Evolutionary conservation across 805 yeast species (phyloP).

Genomic region (Schwanniomyces pseudopolymorphus): DNA sequence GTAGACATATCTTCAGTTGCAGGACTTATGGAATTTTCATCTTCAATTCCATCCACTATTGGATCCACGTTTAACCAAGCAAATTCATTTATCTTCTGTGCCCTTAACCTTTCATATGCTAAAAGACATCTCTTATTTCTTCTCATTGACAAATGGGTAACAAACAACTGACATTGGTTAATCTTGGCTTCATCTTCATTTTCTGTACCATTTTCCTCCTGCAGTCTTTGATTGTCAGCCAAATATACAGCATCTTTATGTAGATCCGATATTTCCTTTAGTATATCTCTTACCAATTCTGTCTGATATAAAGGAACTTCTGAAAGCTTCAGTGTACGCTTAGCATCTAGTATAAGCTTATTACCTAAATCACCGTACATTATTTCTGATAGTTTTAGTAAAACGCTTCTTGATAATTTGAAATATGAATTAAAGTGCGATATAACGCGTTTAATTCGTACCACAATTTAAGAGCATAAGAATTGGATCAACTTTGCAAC

Average conservation of each 20-base stretch:
- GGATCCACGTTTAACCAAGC: slow-evolving; percentile 72
- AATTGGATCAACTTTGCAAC: too few species aligned
- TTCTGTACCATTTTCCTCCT: slow-evolving; percentile 18
- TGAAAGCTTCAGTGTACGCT: slow-evolving; percentile 67
- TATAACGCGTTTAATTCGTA: not conserved
- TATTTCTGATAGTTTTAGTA: not conserved
- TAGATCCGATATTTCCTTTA: slow-evolving; percentile 69
- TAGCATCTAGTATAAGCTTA: slow-evolving; percentile 83
- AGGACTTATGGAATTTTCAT: not conserved
- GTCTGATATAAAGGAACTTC: slow-evolving; percentile 69
- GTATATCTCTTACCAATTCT: slow-evolving; percentile 64
- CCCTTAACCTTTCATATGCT: slow-evolving; percentile 76
- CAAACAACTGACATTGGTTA: slow-evolving; percentile 63
- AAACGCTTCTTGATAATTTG: not conserved
- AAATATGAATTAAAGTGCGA: not conserved
- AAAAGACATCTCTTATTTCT: slow-evolving; percentile 87
- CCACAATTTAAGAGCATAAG: too few species aligned
- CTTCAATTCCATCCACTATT: slow-evolving; percentile 15
- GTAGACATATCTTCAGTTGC: slow-evolving; percentile 2
- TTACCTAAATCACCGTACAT: slow-evolving; percentile 92
- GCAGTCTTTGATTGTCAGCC: slow-evolving; percentile 26
- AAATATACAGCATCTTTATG: slow-evolving; percentile 56
- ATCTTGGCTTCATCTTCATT: slow-evolving; percentile 42
- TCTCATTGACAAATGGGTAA: slow-evolving; percentile 73
- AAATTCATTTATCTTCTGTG: slow-evolving; percentile 61